These are phyloP conservation scores for Volutella citrinella DNA, from an alignment of 2,329 filamentous ascomycete genomes.

Conservation along the genomic window DNA sequence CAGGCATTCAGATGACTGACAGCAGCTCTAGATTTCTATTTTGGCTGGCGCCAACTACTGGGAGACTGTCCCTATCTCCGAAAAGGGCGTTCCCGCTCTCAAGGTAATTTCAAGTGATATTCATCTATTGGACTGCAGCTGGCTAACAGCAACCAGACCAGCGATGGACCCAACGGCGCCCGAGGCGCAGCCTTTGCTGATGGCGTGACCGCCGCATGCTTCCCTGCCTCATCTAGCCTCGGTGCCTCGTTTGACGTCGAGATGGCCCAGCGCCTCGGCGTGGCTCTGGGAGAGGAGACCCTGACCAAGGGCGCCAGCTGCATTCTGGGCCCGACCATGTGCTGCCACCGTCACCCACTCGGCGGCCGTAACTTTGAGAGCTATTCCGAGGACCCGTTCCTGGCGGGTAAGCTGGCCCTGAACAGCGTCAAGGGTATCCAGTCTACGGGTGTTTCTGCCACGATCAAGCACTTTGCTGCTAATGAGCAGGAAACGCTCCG, in stretches of 20 bases:
- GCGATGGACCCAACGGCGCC: constrained; percentile 26
- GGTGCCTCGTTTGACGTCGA: constrained; percentile 63
- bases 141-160: no score
- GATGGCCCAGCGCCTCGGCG: constrained; percentile 55
- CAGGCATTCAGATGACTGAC: no score
- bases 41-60: constrained; percentile 24
- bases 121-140: no score
- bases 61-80: constrained; percentile 22
- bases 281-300: constrained; percentile 53
- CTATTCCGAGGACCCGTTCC: constrained; percentile 23
- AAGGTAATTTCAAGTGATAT: no score
- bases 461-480: no score
- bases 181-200: constrained; percentile 22
- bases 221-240: constrained; percentile 35
- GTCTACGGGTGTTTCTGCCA: constrained; percentile 36
- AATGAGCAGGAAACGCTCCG: constrained; percentile 33
- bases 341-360: constrained; percentile 22
- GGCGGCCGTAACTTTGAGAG: constrained; percentile 27
- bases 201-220: constrained; percentile 22
- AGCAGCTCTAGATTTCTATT: constrained; percentile 23
- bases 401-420: constrained; percentile 25
- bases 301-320: constrained; percentile 65
- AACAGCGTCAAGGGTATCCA: constrained; percentile 37
- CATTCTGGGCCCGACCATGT: constrained; percentile 41
- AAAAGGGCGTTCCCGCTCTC: constrained; percentile 21